phyloP scores from a whole-genome alignment of 495 filamentous ascomycete species.

The Pyrenopolyporus hunteri region DNA sequence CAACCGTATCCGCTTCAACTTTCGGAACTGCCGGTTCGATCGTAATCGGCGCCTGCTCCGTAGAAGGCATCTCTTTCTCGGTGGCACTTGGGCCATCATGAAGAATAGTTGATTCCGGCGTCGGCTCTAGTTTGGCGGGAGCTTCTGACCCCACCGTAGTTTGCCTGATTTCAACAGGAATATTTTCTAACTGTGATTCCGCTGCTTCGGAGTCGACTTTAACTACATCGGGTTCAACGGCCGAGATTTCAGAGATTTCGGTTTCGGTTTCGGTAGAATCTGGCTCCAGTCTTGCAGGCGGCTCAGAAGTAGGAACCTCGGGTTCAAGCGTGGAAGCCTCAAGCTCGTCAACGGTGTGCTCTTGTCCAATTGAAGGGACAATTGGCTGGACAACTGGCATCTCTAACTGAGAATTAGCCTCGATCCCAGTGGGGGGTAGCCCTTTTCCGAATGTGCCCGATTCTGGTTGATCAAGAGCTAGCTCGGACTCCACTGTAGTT shows the following conservation, averaged over 20 bases:
- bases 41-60: background rate
- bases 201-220: background rate
- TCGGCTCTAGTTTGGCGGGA: background rate
- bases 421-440: background rate
- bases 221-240: background rate
- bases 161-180: background rate
- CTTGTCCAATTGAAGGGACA: background rate
- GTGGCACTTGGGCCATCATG: background rate
- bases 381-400: background rate
- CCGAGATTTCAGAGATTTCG: no score
- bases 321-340: background rate
- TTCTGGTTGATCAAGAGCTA: background rate
- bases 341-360: background rate
- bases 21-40: no score
- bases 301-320: background rate
- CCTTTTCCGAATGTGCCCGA: background rate
- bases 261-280: no score
- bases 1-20: no score
- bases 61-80: slow-evolving; percentile 1
- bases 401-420: background rate
- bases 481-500: background rate
- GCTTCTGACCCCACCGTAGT: background rate
- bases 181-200: background rate
- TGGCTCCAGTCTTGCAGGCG: background rate
- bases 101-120: slow-evolving; percentile 2